Base-by-base conservation (phyloP, 148 eudicot species). In the Rheum nobile region DNA sequence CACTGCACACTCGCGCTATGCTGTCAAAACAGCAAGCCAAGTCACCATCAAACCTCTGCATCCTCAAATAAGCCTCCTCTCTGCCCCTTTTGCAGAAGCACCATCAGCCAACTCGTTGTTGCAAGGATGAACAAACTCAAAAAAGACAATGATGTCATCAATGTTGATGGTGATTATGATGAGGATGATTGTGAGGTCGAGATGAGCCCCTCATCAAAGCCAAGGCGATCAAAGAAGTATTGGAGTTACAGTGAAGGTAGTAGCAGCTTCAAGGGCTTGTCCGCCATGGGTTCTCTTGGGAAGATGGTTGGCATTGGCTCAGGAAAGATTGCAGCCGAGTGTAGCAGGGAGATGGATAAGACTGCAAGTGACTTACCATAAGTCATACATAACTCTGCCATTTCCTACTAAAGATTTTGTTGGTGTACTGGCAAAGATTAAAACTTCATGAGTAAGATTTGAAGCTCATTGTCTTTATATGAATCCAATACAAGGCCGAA, bases 71-170 rank as follows among this genome's bases (percentile, higher is more conserved):
- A 77, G 68, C 63, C 77, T 11, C 83, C 77, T 2, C 75, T 80
- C 29, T 80, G 83, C 57, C 83, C 83, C 13, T 80, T 80, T 7
- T 80, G 83, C 72, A 52, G 83, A 52, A 77, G 80, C 72, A 70
- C 32, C 74, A 80, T 80, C 28, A 77, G 74, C 1, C 77, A 74
- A 41, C 44, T 80, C 17, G 69, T 74, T 47, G 75, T 80, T 71
- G 83, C 83, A 14, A 37, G 48, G 65, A 28, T 54, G 63, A 71
- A 74, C 29, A 74, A 67, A 28, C 6, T 32, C 21, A n/a, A 32
- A 21, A 37, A 57, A 41, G 61, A 29, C 26, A 59, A 59, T 39
- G 32, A 39, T 26, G 69, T 6, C 24, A 24, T n/a, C 19, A 21
- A 48, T 73, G 12, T 24, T 29, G 73, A 68, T 24, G 4, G 32